Percentiles rank a stretch among this genome's conserved stretches.
Evolutionary conservation across 495 filamentous ascomycete genomes (phyloP).

Genomic region (Penicillium robsamsonii): DNA sequence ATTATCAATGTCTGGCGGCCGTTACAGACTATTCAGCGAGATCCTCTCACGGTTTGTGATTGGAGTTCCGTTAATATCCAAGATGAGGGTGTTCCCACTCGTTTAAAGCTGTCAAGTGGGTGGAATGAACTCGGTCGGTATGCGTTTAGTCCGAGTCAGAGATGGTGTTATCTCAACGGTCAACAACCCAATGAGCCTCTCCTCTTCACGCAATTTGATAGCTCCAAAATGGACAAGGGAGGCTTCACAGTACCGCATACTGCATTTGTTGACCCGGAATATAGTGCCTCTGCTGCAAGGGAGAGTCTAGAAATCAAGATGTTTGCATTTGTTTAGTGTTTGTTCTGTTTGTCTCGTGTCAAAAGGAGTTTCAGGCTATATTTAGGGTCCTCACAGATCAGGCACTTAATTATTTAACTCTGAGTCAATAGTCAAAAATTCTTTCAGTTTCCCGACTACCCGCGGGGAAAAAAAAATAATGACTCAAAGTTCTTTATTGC

Average conservation of each 20-base stretch:
- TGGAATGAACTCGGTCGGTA: conserved; percentile 22
- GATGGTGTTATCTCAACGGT: conserved; percentile 30
- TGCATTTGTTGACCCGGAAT: conserved; percentile 49
- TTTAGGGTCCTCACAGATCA: conserved; percentile 1
- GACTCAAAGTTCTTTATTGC: neutral
- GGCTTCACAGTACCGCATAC: conserved; percentile 45
- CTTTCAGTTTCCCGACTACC: neutral
- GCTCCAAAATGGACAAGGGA: conserved; percentile 19
- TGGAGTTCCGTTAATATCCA: conserved; percentile 21
- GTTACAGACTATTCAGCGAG: conserved; percentile 51
- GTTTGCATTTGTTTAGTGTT: conserved; percentile 19
- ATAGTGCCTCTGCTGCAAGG: conserved; percentile 38
- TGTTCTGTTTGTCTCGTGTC: neutral
- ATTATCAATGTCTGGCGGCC: conserved; percentile 69
- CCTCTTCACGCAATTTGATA: conserved; percentile 35
- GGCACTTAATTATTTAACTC: conserved; percentile 2
- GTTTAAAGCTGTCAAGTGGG: conserved; percentile 12
- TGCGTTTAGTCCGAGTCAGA: conserved; percentile 17
- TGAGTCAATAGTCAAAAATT: conserved; percentile 1
- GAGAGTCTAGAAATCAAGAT: conserved; percentile 55
- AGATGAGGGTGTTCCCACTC: conserved; percentile 16
- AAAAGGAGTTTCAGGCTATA: neutral
- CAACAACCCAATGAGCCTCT: conserved; percentile 28
- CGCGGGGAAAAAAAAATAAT: neutral
- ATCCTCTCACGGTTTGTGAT: conserved; percentile 51